phyloP scores from a whole-genome alignment of 768 basidiomycete species.

The Boletus barrowsii region DNA sequence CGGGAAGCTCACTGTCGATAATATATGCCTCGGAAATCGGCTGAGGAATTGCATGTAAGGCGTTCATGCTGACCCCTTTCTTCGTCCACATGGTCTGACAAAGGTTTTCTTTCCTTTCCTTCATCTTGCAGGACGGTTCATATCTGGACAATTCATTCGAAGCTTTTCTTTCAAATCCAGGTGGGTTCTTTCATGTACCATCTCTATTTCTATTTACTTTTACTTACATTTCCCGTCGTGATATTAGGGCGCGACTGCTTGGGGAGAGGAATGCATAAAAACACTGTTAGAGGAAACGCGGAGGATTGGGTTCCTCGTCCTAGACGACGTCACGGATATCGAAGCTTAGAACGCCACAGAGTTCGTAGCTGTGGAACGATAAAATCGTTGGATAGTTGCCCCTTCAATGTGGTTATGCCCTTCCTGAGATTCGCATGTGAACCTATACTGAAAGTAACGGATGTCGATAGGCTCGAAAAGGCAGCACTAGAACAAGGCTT shows the following conservation, averaged over 20 bases:
- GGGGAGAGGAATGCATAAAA: constrained; percentile 18
- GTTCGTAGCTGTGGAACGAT: too few relatives aligned
- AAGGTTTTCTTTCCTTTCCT: too few relatives aligned
- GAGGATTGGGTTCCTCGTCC: constrained; percentile 15
- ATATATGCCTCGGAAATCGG: constrained; percentile 10
- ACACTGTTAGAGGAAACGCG: constrained; percentile 14
- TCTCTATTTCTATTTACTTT: too few relatives aligned
- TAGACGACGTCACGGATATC: background rate
- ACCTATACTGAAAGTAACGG: too few relatives aligned
- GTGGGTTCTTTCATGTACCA: background rate
- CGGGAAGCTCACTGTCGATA: background rate
- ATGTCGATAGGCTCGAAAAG: too few relatives aligned
- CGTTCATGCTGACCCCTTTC: background rate
- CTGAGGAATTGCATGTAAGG: constrained; percentile 9
- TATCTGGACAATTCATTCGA: constrained; percentile 20
- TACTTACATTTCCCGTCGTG: background rate
- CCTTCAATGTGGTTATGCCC: too few relatives aligned
- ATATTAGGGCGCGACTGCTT: constrained; percentile 18
- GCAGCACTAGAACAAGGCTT: too few relatives aligned
- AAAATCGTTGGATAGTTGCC: too few relatives aligned
- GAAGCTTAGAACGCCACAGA: too few relatives aligned
- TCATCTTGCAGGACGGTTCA: constrained; percentile 6
- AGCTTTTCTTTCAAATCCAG: constrained; percentile 10
- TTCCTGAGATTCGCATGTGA: too few relatives aligned
- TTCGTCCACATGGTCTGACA: background rate